Evolutionary conservation across 2,329 filamentous ascomycete genomes (phyloP).

Genomic region (Aspergillus fumigatiaffinis): DNA sequence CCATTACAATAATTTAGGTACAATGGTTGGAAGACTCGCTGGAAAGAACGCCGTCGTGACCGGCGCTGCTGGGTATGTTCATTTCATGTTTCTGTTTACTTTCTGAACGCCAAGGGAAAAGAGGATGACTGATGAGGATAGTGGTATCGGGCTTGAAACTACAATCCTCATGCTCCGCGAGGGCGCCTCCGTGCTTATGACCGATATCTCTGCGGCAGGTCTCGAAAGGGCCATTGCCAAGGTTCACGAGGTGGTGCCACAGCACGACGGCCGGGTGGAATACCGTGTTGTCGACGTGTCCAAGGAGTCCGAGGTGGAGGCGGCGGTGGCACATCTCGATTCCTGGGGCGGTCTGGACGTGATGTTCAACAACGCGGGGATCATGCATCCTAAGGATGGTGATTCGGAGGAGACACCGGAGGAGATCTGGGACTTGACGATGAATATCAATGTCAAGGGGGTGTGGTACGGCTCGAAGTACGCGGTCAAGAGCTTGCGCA

Average conservation of each 20-base stretch:
- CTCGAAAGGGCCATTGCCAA: constrained; percentile 73
- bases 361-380: constrained; percentile 97
- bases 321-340: constrained; percentile 70
- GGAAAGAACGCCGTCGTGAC: constrained; percentile 74
- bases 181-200: constrained; percentile 79
- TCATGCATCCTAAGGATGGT: constrained; percentile 83
- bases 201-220: constrained; percentile 75
- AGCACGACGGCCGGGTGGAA: constrained; percentile 21
- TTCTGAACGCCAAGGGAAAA: neutral
- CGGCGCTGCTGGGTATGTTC: constrained; percentile 74
- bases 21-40: constrained; percentile 46
- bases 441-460: constrained; percentile 93
- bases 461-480: constrained; percentile 96
- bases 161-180: constrained; percentile 84
- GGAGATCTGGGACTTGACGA: constrained; percentile 89
- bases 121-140: constrained; percentile 7
- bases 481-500: constrained; percentile 75
- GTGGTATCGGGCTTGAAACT: constrained; percentile 91
- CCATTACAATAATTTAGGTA: neutral
- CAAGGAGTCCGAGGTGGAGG: constrained; percentile 74
- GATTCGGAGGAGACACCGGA: constrained; percentile 81
- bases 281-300: constrained; percentile 62
- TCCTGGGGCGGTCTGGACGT: constrained; percentile 83
- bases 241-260: constrained; percentile 67
- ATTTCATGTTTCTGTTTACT: neutral